A percentile compares a stretch with the other conserved stretches of the same genome.
Evolutionary conservation across 2,329 filamentous ascomycete genomes (phyloP).

Genomic region (Beauveria medogensis): DNA sequence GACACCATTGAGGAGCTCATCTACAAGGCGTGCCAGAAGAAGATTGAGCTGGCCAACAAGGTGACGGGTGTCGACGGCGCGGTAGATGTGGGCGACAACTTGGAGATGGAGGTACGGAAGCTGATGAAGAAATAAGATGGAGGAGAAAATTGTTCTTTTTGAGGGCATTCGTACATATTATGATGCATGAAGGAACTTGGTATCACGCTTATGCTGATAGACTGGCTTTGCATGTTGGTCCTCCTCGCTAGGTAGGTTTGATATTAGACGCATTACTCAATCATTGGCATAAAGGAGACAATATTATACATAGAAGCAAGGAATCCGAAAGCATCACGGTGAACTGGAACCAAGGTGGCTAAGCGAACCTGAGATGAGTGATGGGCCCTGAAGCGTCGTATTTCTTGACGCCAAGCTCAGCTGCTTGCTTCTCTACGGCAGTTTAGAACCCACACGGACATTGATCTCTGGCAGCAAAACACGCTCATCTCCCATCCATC

Average conservation of each 20-base stretch:
- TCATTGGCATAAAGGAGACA: background rate
- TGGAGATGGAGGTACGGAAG: slow-evolving; percentile 36
- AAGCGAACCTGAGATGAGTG: no score
- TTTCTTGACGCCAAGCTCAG: no score
- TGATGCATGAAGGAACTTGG: background rate
- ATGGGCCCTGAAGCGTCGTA: no score
- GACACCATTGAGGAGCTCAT: slow-evolving; percentile 91
- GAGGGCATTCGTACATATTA: background rate
- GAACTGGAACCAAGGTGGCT: no score
- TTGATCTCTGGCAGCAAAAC: no score
- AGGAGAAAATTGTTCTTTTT: background rate
- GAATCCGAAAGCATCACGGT: no score
- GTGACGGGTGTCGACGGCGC: slow-evolving; percentile 34
- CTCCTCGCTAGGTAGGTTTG: background rate
- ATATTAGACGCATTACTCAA: background rate
- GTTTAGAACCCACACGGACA: no score
- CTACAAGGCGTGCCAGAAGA: slow-evolving; percentile 82
- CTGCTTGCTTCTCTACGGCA: no score
- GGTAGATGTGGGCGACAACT: slow-evolving; percentile 26
- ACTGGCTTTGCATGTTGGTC: background rate
- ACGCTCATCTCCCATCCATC: no score
- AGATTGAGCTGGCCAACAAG: slow-evolving; percentile 73
- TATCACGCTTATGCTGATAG: background rate
- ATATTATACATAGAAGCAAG: background rate
- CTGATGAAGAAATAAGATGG: slow-evolving; percentile 30